Conservation (phyloP, 2,329 filamentous ascomycete genomes). For the Microdochium paspali region DNA sequence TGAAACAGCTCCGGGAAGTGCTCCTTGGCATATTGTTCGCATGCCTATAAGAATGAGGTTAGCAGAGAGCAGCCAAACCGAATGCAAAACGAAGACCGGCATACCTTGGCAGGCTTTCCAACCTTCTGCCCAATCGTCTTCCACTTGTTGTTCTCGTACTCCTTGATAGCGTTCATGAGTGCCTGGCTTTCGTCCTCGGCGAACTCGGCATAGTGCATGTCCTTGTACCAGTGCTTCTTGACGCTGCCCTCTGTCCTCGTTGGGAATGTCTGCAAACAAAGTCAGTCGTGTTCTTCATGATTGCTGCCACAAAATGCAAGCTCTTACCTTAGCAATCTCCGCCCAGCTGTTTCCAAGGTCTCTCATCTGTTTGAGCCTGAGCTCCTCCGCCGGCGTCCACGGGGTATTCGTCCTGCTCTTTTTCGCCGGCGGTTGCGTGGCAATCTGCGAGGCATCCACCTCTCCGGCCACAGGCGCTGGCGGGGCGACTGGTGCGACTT, state of each 20-base stretch:
- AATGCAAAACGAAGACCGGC: constrained; percentile 10
- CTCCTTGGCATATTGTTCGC: constrained; percentile 92
- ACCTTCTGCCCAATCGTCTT: constrained; percentile 95
- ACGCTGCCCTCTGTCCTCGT: constrained; percentile 92
- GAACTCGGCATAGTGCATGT: constrained; percentile 99
- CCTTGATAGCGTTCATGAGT: constrained; percentile 88
- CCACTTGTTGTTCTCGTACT: constrained; percentile 98
- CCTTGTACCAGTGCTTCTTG: constrained; percentile 99
- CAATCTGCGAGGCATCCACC: constrained; percentile 22
- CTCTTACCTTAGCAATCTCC: constrained; percentile 85
- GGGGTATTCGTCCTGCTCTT: constrained; percentile 98
- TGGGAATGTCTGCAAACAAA: constrained; percentile 64
- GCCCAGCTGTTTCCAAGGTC: constrained; percentile 93
- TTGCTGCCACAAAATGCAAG: neutral
- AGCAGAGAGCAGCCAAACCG: constrained; percentile 5
- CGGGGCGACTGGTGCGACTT: constrained; percentile 16
- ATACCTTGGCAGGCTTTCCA: constrained; percentile 91
- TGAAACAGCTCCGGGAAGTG: constrained; percentile 56
- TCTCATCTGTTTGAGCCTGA: constrained; percentile 86
- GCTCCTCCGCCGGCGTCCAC: constrained; percentile 92
- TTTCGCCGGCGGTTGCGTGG: constrained; percentile 56
- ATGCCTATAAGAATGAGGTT: constrained; percentile 43
- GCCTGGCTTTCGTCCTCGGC: constrained; percentile 85
- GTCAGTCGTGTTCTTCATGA: constrained; percentile 9
- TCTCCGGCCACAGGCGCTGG: constrained; percentile 16